Conservation (phyloP, 148 eudicot genomes). For the Rhododendron vialii region DNA sequence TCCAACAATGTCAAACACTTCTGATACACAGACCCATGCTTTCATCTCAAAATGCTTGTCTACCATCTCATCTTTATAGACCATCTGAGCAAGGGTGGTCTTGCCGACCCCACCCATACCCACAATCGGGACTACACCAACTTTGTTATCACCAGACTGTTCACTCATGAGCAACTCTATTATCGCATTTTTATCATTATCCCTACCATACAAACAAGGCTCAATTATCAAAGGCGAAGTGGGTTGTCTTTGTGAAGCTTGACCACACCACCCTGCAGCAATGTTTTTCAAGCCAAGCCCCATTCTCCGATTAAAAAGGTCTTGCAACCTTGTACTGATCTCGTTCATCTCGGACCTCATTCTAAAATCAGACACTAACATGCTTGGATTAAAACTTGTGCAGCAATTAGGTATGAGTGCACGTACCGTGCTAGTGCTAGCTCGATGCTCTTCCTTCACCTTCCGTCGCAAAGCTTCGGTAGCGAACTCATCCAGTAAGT, state of each 20-base stretch:
- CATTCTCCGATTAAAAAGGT: background rate
- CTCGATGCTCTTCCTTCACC: background rate
- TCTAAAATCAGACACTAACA: background rate
- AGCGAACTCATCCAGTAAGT: too few species aligned
- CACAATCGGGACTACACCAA: conserved; percentile 12
- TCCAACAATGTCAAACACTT: background rate
- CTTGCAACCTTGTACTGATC: conserved; percentile 13
- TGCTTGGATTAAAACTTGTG: background rate
- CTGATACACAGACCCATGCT: conserved; percentile 28
- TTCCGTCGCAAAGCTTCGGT: too few species aligned
- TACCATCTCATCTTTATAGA: conserved; percentile 12
- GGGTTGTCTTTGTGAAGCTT: background rate
- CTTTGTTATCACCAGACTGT: background rate
- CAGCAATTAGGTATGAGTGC: background rate
- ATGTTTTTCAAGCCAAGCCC: conserved; percentile 1
- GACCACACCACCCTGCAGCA: background rate
- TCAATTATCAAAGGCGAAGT: background rate
- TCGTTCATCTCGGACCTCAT: background rate
- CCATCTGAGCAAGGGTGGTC: conserved; percentile 25
- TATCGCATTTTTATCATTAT: background rate
- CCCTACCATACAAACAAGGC: conserved; percentile 9
- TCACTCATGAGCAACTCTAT: background rate
- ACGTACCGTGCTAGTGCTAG: background rate
- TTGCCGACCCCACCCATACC: conserved; percentile 30
- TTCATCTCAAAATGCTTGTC: conserved; percentile 1